A percentile compares a stretch with the other conserved stretches of the same genome.
These are phyloP conservation scores for Boletus albobrunnescens DNA, from an alignment of 1,284 basidiomycete species.

Conservation along the genomic window DNA sequence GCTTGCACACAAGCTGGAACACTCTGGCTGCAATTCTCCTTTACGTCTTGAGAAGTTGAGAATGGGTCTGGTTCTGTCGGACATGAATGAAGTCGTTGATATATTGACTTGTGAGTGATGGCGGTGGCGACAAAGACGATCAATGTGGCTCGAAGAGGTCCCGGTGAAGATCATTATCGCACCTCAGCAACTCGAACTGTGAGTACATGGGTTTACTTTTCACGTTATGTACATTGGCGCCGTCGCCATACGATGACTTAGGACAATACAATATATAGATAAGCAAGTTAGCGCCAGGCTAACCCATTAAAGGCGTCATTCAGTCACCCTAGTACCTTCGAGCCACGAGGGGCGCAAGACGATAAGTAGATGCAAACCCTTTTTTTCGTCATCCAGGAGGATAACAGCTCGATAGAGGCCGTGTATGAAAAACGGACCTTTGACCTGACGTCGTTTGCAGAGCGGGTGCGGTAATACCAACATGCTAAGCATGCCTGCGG, in stretches of 20 bases:
- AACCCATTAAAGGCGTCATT: slow-evolving; percentile 6
- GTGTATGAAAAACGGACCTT: slow-evolving; percentile 9
- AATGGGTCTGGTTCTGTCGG: slow-evolving; percentile 12
- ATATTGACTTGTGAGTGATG: slow-evolving; percentile 5
- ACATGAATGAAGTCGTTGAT: slow-evolving; percentile 24
- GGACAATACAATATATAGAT: slow-evolving; percentile 27
- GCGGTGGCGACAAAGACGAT: slow-evolving; percentile 16
- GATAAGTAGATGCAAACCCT: slow-evolving; percentile 11
- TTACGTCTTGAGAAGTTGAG: slow-evolving; percentile 10
- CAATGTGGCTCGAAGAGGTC: slow-evolving; percentile 11
- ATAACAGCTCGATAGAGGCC: slow-evolving; percentile 6
- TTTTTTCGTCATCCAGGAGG: slow-evolving; percentile 8
- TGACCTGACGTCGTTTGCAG: slow-evolving; percentile 8
- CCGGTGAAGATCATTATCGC: slow-evolving; percentile 18
- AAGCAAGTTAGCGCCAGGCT: slow-evolving; percentile 23
- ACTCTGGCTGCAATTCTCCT: neutral
- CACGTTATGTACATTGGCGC: slow-evolving; percentile 24
- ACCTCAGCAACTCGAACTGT: neutral
- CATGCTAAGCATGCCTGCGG: slow-evolving; percentile 8
- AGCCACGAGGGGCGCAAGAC: slow-evolving; percentile 9
- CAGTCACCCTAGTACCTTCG: slow-evolving; percentile 6
- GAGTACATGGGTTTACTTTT: slow-evolving; percentile 5
- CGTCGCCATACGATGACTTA: slow-evolving; percentile 3
- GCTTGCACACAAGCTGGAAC: too few relatives aligned
- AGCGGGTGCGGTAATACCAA: slow-evolving; percentile 5